Percentiles rank a stretch among this genome's conserved stretches.
phyloP scores from a whole-genome alignment of 2,329 filamentous ascomycete genomes.

The Alternaria tenuissima region DNA sequence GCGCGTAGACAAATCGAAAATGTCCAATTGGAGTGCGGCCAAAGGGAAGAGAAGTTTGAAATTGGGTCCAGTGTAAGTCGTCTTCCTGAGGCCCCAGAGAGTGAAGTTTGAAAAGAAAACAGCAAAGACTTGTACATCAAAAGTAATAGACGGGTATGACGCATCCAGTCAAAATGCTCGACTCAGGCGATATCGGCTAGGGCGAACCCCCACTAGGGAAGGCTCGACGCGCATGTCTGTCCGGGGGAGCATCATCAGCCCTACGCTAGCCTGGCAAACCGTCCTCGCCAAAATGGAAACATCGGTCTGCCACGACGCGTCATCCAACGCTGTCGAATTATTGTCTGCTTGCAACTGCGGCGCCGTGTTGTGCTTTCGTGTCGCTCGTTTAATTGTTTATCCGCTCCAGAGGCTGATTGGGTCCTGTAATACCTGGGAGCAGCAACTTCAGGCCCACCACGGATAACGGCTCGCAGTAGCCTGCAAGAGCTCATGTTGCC shows the following conservation, averaged over 20 bases:
- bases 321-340: slow-evolving; percentile 9
- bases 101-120: neutral
- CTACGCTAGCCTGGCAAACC: slow-evolving; percentile 24
- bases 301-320: slow-evolving; percentile 24
- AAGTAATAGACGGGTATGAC: slow-evolving; percentile 25
- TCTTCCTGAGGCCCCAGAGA: neutral
- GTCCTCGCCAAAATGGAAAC: slow-evolving; percentile 2
- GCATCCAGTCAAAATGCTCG: slow-evolving; percentile 29
- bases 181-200: slow-evolving; percentile 44
- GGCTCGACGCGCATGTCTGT: slow-evolving; percentile 8
- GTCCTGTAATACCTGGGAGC: neutral
- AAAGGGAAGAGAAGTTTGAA: neutral
- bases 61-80: too few relatives aligned
- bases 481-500: slow-evolving; percentile 9
- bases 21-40: slow-evolving; percentile 6
- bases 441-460: slow-evolving; percentile 11
- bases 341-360: neutral
- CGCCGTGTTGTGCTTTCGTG: slow-evolving; percentile 7
- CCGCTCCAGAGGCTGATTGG: neutral
- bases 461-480: slow-evolving; percentile 21
- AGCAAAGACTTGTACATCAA: slow-evolving; percentile 2
- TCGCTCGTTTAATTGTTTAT: slow-evolving; percentile 10
- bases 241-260: neutral
- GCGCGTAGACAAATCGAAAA: slow-evolving; percentile 2
- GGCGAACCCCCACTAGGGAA: slow-evolving; percentile 28